A percentile compares a stretch with the other conserved stretches of the same genome.
phyloP scores from a whole-genome alignment of 306 rosid genomes.

The Medicago lupulina region DNA sequence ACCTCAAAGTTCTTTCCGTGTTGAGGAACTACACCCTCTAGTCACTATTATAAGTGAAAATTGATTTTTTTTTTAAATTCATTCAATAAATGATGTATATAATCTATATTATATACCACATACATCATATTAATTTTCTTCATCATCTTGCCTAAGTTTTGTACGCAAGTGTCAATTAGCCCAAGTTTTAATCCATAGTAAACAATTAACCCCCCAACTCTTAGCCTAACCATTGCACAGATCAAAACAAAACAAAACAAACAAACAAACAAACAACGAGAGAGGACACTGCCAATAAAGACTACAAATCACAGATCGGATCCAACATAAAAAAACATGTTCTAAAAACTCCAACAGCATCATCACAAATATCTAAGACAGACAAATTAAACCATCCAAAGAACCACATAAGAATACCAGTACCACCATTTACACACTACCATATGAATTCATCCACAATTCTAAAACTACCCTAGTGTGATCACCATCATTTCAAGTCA shows the following conservation, averaged over 20 bases:
- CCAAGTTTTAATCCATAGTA: neutral
- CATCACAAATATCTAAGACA: neutral
- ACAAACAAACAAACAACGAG: slow-evolving; percentile 25
- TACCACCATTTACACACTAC: slow-evolving; percentile 39
- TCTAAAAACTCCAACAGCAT: slow-evolving; percentile 18
- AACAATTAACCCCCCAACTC: no score
- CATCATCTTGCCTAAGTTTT: no score
- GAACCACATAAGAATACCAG: slow-evolving; percentile 9
- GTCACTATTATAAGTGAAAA: no score
- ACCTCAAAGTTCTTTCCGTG: no score
- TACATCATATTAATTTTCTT: no score
- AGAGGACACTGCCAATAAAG: neutral
- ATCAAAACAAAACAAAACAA: neutral
- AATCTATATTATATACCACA: no score
- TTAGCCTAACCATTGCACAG: neutral
- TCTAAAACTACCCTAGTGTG: slow-evolving; percentile 24
- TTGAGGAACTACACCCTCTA: no score
- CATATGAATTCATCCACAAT: slow-evolving; percentile 19
- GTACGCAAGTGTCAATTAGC: neutral
- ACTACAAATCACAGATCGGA: neutral
- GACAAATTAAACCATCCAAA: slow-evolving; percentile 10
- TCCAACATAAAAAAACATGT: neutral
- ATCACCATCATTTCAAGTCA: neutral
- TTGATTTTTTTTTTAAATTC: no score
- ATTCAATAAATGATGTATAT: no score